phyloP scores from a whole-genome alignment of 345 rosid species.

The Linum trigynum region DNA sequence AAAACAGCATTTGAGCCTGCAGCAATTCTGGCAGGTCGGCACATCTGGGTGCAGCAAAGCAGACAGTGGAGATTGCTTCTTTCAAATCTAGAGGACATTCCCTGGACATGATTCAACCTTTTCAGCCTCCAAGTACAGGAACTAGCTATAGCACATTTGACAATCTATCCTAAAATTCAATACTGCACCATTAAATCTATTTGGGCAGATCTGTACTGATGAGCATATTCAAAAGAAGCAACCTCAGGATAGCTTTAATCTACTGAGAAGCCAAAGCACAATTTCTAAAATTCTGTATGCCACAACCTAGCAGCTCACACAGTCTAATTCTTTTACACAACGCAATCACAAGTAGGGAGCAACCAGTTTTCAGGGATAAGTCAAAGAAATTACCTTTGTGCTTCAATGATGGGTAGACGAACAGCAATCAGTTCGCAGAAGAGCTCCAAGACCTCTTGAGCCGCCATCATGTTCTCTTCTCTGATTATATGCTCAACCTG shows the following conservation, averaged over 20 bases:
- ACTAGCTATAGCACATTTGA: not conserved
- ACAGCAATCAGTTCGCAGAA: slow-evolving; percentile 78
- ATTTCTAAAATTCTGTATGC: too few relatives aligned
- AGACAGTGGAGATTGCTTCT: slow-evolving; percentile 86
- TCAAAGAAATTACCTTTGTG: slow-evolving; percentile 52
- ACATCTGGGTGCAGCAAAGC: slow-evolving; percentile 99
- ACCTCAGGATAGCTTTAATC: too few relatives aligned
- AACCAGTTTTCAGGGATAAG: not conserved
- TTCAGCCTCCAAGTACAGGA: slow-evolving; percentile 5
- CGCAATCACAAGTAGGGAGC: slow-evolving; percentile 7
- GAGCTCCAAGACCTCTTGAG: slow-evolving; percentile 90
- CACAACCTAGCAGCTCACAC: too few relatives aligned
- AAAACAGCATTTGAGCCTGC: slow-evolving; percentile 83
- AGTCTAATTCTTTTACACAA: not conserved
- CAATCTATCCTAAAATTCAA: slow-evolving; percentile 1
- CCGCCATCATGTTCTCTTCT: slow-evolving; percentile 98
- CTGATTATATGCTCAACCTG: slow-evolving; percentile 94
- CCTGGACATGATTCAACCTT: slow-evolving; percentile 34
- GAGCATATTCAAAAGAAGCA: not conserved
- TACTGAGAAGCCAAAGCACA: not conserved
- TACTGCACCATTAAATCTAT: not conserved
- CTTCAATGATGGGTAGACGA: slow-evolving; percentile 89
- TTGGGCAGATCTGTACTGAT: not conserved
- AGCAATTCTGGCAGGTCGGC: slow-evolving; percentile 83
- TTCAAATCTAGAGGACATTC: slow-evolving; percentile 94